Base-by-base conservation (phyloP, 495 filamentous ascomycete species). In the Penicillium alfredii region DNA sequence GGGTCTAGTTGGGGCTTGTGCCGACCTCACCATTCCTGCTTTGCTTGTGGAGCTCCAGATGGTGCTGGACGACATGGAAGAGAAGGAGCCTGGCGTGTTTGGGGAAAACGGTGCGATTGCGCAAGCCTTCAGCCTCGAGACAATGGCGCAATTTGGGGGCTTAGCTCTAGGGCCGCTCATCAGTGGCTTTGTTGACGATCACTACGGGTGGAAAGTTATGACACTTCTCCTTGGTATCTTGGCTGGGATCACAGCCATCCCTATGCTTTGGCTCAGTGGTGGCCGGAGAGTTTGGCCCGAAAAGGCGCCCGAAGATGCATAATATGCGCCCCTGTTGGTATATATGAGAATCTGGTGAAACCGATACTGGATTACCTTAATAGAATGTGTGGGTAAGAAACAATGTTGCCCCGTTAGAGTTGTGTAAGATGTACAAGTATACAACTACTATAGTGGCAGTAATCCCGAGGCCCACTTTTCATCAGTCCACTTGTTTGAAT, bases 1-100 rank as follows among this genome's bases (percentile, higher is more conserved):
- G 6, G 36, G 47, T 6, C 18, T 44, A 11, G 42, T 51, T 11
- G 58, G 53, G 7, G 44, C 55, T 18, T 51, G 44, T 14, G 36
- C 49, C 21, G 44, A 49, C 21, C 28, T 56, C 7, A 41, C 50
- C 9, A 36, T 52, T 4, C 47, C 51, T 0, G 52, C 55, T 3
- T 35, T 63, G 12, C 39, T 47, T 8, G 82, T 83, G 0, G 86
- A 88, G 51, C 66, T 80, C 14, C 62, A 71, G 42, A 76, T 78
- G 18, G 68, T 81, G 1, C 75, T 83, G 10, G 64, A 75, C 13
- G 68, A 62, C 2, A 71, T 80, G 38, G 74, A 80, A 35, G 63
- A 54, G n/a, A 37, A 62, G 25, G 50, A 60, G 8, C 80, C 78
- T 0, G 77, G 75, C 0, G 38, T 46, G 15, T 71, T 67, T 38